These are phyloP conservation scores for Scutellaria barbata DNA, from an alignment of 257 asterid species.

Conservation along the genomic window DNA sequence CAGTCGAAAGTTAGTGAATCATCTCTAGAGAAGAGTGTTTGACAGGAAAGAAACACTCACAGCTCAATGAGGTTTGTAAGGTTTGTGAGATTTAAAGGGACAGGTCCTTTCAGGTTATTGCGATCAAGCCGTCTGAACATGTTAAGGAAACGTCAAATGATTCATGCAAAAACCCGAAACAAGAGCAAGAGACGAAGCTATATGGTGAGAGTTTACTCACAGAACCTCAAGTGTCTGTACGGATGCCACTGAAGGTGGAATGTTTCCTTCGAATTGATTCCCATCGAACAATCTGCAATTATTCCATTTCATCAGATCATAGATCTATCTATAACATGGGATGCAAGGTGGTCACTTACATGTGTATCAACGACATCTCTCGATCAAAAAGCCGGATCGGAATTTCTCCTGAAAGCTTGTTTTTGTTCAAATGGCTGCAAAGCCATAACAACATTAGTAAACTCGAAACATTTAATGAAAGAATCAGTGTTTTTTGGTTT, in stretches of 20 bases:
- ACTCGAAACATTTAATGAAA: neutral
- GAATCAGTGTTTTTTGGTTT: neutral
- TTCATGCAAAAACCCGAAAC: neutral
- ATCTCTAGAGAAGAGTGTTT: neutral
- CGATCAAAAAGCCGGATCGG: slow-evolving; percentile 63
- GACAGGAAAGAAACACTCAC: slow-evolving; percentile 51
- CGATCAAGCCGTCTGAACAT: slow-evolving; percentile 84
- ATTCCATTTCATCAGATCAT: slow-evolving; percentile 16
- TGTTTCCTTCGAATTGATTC: slow-evolving; percentile 64
- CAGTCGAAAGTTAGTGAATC: neutral
- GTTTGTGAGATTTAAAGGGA: slow-evolving; percentile 66
- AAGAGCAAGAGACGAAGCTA: slow-evolving; percentile 12
- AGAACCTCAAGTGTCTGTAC: slow-evolving; percentile 87
- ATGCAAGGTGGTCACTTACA: slow-evolving; percentile 57
- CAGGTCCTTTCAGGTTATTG: slow-evolving; percentile 56
- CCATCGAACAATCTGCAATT: slow-evolving; percentile 72
- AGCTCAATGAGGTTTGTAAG: slow-evolving; percentile 64
- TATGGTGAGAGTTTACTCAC: slow-evolving; percentile 63
- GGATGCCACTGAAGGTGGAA: slow-evolving; percentile 67
- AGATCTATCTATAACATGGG: neutral
- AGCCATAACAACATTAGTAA: slow-evolving; percentile 32
- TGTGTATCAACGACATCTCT: slow-evolving; percentile 77
- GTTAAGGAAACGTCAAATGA: slow-evolving; percentile 12
- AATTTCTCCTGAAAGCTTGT: slow-evolving; percentile 77
- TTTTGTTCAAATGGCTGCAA: slow-evolving; percentile 90